These are phyloP conservation scores for Carex littledalei DNA, from an alignment of 176 grass and related monocot species.

Conservation along the genomic window DNA sequence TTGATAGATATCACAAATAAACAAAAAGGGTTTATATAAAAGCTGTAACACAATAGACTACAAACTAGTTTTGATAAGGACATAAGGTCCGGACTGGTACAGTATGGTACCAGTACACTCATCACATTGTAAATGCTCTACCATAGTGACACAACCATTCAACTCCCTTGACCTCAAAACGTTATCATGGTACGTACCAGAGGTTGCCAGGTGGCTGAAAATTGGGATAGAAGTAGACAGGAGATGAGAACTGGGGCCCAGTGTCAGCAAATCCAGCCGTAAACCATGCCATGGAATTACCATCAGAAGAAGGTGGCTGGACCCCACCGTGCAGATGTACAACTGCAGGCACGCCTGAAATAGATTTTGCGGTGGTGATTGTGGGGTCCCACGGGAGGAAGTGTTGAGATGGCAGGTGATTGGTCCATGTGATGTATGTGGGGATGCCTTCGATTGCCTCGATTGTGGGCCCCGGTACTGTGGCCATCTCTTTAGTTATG, in stretches of 20 bases:
- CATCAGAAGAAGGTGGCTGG: slow-evolving; percentile 39
- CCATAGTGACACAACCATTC: neutral
- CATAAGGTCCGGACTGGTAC: neutral
- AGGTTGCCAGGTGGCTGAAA: slow-evolving; percentile 44
- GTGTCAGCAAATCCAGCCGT: slow-evolving; percentile 20
- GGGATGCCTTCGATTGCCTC: slow-evolving; percentile 31
- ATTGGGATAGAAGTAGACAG: slow-evolving; percentile 34
- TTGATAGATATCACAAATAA: neutral
- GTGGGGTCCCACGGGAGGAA: slow-evolving; percentile 37
- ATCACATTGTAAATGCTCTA: neutral
- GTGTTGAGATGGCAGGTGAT: slow-evolving; percentile 27
- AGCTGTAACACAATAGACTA: neutral
- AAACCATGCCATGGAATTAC: slow-evolving; percentile 40
- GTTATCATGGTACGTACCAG: slow-evolving; percentile 21
- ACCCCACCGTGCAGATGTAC: slow-evolving; percentile 51
- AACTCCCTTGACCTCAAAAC: neutral
- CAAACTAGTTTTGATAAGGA: neutral
- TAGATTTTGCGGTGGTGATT: neutral
- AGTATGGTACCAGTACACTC: neutral
- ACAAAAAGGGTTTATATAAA: neutral
- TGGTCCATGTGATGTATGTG: slow-evolving; percentile 38
- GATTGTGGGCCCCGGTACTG: slow-evolving; percentile 41
- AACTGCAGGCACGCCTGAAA: slow-evolving; percentile 36
- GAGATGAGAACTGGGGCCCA: slow-evolving; percentile 20
- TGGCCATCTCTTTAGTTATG: neutral